These are phyloP conservation scores for Wickerhamiella nectarea DNA, from an alignment of 805 yeast genomes.

Conservation along the genomic window DNA sequence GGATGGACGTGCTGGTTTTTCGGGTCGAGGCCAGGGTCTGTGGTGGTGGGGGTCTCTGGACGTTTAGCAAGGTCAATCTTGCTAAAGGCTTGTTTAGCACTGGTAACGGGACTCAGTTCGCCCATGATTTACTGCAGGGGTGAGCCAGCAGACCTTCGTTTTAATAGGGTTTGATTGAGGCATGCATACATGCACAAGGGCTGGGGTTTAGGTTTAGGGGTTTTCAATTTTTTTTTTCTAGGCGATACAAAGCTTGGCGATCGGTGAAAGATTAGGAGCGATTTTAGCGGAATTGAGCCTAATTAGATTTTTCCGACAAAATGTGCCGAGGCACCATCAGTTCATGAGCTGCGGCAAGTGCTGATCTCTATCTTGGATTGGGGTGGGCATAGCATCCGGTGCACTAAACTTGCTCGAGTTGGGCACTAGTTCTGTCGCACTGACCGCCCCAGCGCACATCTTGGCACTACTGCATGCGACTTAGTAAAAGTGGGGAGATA, in stretches of 20 bases:
- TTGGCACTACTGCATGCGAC: too few relatives aligned
- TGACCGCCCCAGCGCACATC: too few relatives aligned
- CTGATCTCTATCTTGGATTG: too few relatives aligned
- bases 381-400: too few relatives aligned
- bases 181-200: neutral
- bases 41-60: constrained; percentile 13
- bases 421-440: too few relatives aligned
- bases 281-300: neutral
- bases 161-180: neutral
- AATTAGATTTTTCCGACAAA: too few relatives aligned
- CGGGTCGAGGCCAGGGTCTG: constrained; percentile 26
- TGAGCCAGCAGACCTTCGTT: neutral
- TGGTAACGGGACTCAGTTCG: constrained; percentile 2
- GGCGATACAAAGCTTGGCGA: neutral
- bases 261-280: too few relatives aligned
- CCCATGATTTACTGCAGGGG: neutral
- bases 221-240: neutral
- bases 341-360: too few relatives aligned
- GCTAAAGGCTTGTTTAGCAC: constrained; percentile 7
- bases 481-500: too few relatives aligned
- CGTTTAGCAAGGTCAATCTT: constrained; percentile 15
- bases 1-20: constrained; percentile 23
- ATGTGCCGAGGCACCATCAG: too few relatives aligned
- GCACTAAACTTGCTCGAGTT: too few relatives aligned
- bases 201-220: neutral